Evolutionary conservation across 169 alveolate species (phyloP).

Genomic region (Plasmodium reichenowi): DNA sequence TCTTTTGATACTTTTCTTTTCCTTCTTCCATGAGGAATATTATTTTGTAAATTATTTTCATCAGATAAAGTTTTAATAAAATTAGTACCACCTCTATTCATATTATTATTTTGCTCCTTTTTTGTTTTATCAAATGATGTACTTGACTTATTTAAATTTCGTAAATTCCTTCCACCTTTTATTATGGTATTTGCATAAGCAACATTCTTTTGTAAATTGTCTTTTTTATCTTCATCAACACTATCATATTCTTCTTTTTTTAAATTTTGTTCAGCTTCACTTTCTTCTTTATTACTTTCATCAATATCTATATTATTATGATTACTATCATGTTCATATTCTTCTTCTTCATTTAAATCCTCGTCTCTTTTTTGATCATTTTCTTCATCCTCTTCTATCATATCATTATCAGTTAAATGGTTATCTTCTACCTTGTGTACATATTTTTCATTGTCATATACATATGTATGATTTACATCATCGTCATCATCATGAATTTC

Average conservation of each 20-base stretch:
- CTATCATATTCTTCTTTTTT: not conserved
- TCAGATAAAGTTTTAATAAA: constrained; percentile 1
- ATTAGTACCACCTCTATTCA: too few species aligned
- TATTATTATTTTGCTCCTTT: not conserved
- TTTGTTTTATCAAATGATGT: constrained; percentile 1
- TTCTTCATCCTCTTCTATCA: not conserved
- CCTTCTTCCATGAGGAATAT: constrained; percentile 5
- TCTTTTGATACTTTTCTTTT: constrained; percentile 32
- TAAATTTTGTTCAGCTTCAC: not conserved
- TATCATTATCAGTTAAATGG: not conserved
- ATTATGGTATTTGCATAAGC: constrained; percentile 5
- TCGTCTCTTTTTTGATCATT: constrained; percentile 3
- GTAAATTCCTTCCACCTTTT: constrained; percentile 37
- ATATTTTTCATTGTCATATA: constrained; percentile 1
- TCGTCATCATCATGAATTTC: not conserved
- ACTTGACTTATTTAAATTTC: constrained; percentile 31
- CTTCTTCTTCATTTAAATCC: constrained; percentile 8
- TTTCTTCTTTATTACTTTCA: not conserved
- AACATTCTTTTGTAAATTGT: not conserved
- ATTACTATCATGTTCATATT: not conserved
- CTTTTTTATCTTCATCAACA: not conserved
- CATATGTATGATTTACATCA: constrained; percentile 1
- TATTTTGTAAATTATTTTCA: constrained; percentile 6
- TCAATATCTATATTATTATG: constrained; percentile 1
- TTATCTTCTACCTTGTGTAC: too few species aligned